Conservation (phyloP, 1,139 yeast genomes). For the Yamadazyma friedrichii region DNA sequence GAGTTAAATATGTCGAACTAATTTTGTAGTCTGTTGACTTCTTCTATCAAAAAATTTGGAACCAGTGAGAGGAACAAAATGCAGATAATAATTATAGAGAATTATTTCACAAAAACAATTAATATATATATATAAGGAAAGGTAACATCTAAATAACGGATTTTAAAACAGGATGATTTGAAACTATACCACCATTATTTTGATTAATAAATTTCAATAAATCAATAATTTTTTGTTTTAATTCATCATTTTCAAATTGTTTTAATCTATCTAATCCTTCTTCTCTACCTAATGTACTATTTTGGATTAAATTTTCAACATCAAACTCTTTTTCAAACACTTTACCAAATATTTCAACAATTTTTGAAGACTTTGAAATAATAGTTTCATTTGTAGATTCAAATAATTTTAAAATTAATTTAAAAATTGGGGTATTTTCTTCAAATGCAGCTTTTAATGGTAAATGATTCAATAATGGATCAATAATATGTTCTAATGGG, state of each 20-base stretch:
- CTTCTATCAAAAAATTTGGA: too few species aligned
- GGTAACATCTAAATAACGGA: constrained; percentile 33
- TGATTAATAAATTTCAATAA: constrained; percentile 73
- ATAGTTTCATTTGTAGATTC: constrained; percentile 60
- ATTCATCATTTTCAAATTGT: constrained; percentile 72
- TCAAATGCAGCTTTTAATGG: constrained; percentile 89
- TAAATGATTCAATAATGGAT: constrained; percentile 71
- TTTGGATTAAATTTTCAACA: constrained; percentile 63
- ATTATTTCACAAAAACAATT: too few species aligned
- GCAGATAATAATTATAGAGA: too few species aligned
- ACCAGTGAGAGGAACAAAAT: too few species aligned
- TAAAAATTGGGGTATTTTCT: constrained; percentile 89
- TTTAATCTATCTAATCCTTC: constrained; percentile 73
- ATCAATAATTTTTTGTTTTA: constrained; percentile 62
- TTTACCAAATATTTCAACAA: constrained; percentile 65
- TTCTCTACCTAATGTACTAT: constrained; percentile 80
- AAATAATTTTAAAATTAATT: constrained; percentile 70
- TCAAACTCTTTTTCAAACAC: constrained; percentile 76
- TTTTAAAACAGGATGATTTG: constrained; percentile 55
- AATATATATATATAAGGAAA: constrained; percentile 1
- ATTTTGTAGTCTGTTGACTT: too few species aligned
- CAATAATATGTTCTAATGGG: constrained; percentile 79
- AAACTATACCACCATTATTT: constrained; percentile 59
- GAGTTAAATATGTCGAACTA: too few species aligned
- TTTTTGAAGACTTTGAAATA: constrained; percentile 55